Evolutionary conservation across 129 eudicot genomes (phyloP), one percentile per base, ranked within the genome.

Genomic region (Lactuca sativa): DNA sequence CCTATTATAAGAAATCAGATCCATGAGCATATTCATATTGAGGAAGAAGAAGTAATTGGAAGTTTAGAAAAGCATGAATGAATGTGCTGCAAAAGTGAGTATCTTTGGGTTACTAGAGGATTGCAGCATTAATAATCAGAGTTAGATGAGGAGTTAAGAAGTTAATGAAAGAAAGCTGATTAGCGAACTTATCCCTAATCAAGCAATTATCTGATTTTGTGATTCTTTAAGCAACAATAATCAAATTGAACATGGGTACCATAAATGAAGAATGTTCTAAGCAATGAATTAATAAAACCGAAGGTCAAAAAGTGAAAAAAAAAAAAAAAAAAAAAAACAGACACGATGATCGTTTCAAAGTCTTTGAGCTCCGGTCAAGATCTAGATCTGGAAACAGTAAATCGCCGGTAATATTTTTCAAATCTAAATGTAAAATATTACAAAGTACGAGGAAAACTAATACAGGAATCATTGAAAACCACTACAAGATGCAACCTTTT

Each of bases 341-440:
- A 56, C 32, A 56, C 49, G 60, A 36, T 33, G 59, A 38, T 56
- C 59, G 48, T 11, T 48, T 65, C 66, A 53, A 56, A 13, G 47
- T 47, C 4, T 5, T 14, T 59, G 74, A 75, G 18, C 62, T 59
- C 11, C 16, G 25, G 18, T 17, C 52, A 66, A 66, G 47, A 67
- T 75, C 54, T 74, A 59, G 62, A 36, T 60, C 69, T 58, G 60
- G 48, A 75, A 67, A 68, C 69, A 58, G 54, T 58, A 34, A 58
- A 47, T 44, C 18, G 32, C 21, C 5, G 51, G 67, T 58, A 16
- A 53, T 10, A 9, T 55, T 5, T 10, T 55, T 10, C 37, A 53
- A 37, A 36, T 18, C 34, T 44, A 47, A 3, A 32, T 54, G 51
- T 3, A 32, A 66, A 48, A 48, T 6, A 8, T 9, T 6, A 33